A percentile compares a stretch with the other conserved stretches of the same genome.
These are phyloP conservation scores for Annulohypoxylon stygium DNA, from an alignment of 495 filamentous ascomycete genomes.

Conservation along the genomic window DNA sequence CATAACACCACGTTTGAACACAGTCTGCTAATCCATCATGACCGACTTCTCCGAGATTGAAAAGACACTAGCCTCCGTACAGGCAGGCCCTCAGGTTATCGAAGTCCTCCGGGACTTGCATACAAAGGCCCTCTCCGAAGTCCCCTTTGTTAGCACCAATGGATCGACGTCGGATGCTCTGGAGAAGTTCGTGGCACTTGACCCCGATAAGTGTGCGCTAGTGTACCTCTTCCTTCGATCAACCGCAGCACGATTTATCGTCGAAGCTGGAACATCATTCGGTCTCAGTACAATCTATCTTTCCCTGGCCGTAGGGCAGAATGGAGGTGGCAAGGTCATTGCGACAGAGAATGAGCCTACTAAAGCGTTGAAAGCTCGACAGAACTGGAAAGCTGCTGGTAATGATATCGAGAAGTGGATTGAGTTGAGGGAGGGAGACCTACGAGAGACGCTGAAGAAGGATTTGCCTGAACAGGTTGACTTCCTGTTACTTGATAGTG, in stretches of 20 bases:
- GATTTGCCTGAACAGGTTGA: conserved; percentile 61
- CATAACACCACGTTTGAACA: background rate
- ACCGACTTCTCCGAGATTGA: conserved; percentile 27
- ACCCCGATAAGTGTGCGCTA: conserved; percentile 66
- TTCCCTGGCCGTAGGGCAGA: conserved; percentile 64
- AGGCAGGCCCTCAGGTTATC: conserved; percentile 30
- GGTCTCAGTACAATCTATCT: conserved; percentile 73
- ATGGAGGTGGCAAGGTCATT: conserved; percentile 60
- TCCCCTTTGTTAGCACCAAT: conserved; percentile 21
- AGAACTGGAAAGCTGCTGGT: conserved; percentile 64
- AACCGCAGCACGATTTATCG: conserved; percentile 61
- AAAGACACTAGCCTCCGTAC: conserved; percentile 29
- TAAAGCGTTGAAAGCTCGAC: conserved; percentile 61
- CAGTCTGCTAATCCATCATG: conserved; percentile 19
- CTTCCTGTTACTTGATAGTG: conserved; percentile 68
- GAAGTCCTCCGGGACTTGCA: conserved; percentile 40
- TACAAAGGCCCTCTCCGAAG: conserved; percentile 33
- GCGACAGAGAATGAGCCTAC: conserved; percentile 66
- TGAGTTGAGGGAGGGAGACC: conserved; percentile 66
- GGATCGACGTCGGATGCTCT: conserved; percentile 20
- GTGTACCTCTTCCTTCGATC: conserved; percentile 60
- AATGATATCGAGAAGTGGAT: conserved; percentile 59
- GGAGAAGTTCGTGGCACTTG: conserved; percentile 64
- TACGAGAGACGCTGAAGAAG: conserved; percentile 64
- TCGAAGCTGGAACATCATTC: conserved; percentile 71